These are phyloP conservation scores for Saccharomyces hybrid DNA, from an alignment of 1,139 yeast genomes.

Conservation along the genomic window DNA sequence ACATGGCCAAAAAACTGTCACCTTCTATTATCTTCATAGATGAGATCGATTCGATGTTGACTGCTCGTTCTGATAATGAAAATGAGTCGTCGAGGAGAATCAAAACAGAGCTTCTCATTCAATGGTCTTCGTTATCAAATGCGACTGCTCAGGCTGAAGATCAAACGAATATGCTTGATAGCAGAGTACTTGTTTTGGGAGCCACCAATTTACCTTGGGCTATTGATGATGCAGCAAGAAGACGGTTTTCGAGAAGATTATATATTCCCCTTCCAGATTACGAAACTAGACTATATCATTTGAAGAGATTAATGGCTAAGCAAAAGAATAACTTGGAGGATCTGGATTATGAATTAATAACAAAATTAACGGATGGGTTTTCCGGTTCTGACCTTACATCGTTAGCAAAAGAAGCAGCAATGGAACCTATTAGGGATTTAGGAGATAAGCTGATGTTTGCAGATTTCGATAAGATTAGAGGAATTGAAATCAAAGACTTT, in stretches of 20 bases:
- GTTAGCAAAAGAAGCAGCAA: slow-evolving; percentile 61
- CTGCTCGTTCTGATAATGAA: slow-evolving; percentile 46
- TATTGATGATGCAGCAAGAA: slow-evolving; percentile 59
- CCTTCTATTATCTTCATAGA: slow-evolving; percentile 33
- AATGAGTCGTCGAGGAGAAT: slow-evolving; percentile 45
- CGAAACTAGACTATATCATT: slow-evolving; percentile 46
- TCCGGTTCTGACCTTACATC: slow-evolving; percentile 61
- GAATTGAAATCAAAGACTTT: slow-evolving; percentile 46
- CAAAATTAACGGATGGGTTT: slow-evolving; percentile 37
- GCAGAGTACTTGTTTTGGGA: slow-evolving; percentile 50
- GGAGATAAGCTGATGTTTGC: slow-evolving; percentile 51
- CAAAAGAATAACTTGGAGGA: slow-evolving; percentile 11
- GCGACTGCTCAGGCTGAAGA: slow-evolving; percentile 40
- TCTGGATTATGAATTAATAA: no score
- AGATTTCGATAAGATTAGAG: slow-evolving; percentile 46
- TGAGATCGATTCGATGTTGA: slow-evolving; percentile 55
- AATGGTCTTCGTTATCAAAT: slow-evolving; percentile 56
- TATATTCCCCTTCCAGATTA: slow-evolving; percentile 60
- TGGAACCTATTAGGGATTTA: slow-evolving; percentile 58
- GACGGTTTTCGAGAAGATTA: slow-evolving; percentile 53
- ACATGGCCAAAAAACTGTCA: slow-evolving; percentile 45
- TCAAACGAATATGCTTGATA: slow-evolving; percentile 15
- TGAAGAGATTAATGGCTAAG: slow-evolving; percentile 38
- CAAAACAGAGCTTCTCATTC: slow-evolving; percentile 55
- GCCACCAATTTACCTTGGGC: slow-evolving; percentile 65